Conservation (phyloP, 2,329 filamentous ascomycete genomes). For the Fusarium austroafricanum region DNA sequence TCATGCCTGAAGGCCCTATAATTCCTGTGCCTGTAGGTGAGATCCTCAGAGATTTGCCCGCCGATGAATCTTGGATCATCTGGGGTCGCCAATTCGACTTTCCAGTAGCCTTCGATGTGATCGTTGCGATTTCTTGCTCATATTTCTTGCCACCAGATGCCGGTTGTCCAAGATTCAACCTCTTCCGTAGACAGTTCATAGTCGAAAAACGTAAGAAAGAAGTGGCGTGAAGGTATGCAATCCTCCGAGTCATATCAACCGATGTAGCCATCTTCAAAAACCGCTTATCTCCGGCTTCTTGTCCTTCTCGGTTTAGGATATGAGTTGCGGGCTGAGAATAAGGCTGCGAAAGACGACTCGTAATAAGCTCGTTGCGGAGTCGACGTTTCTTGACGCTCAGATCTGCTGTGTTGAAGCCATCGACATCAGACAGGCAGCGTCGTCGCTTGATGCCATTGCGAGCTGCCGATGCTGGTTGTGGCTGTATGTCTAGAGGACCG, state of each 20-base stretch:
- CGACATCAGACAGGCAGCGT: slow-evolving; percentile 67
- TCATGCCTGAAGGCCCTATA: slow-evolving; percentile 9
- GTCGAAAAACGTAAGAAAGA: slow-evolving; percentile 73
- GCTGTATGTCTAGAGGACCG: slow-evolving; percentile 26
- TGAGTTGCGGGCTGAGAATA: slow-evolving; percentile 77
- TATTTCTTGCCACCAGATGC: slow-evolving; percentile 49
- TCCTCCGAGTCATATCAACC: slow-evolving; percentile 51
- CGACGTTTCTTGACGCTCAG: slow-evolving; percentile 74
- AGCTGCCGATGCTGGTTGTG: background rate
- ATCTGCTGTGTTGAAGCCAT: slow-evolving; percentile 64
- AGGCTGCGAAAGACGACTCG: slow-evolving; percentile 75
- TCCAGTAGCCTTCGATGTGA: slow-evolving; percentile 33
- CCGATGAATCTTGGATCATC: slow-evolving; percentile 36
- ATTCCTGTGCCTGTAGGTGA: slow-evolving; percentile 22
- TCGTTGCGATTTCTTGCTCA: slow-evolving; percentile 39
- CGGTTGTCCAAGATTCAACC: slow-evolving; percentile 50
- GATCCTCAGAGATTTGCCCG: slow-evolving; percentile 34
- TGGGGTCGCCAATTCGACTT: slow-evolving; percentile 42
- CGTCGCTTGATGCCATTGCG: slow-evolving; percentile 58
- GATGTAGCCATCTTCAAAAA: slow-evolving; percentile 62
- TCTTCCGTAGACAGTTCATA: slow-evolving; percentile 68
- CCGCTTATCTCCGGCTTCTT: slow-evolving; percentile 58
- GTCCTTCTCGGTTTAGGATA: slow-evolving; percentile 71
- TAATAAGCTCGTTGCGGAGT: slow-evolving; percentile 71
- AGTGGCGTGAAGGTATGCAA: slow-evolving; percentile 59